Base-by-base conservation (phyloP, 1,139 yeast species). In the Waltiozyma sp. region DNA sequence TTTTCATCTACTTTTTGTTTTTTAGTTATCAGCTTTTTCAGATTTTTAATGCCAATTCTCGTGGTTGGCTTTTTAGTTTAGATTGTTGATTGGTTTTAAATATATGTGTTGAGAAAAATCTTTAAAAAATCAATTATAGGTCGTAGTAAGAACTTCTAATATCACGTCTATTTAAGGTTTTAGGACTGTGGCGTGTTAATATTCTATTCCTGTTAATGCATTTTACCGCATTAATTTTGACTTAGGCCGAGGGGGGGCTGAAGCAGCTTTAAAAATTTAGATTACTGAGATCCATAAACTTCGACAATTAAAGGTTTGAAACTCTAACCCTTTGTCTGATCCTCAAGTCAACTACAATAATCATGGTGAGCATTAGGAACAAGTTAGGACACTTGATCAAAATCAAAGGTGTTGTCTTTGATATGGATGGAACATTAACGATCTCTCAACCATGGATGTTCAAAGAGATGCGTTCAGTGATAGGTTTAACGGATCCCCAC, bases 371-470 rank as follows among this genome's bases (percentile, higher is more conserved):
- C 18, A 10, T 35, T 14, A 35, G 37, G 13, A 19, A 35, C 37
- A 35, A 19, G 18, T 4, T 10, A 18, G 37, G 37, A 3, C 21
- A 35, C 16, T 9, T 16, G 4, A 19, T 60, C 5, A 53, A 56
- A 1, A 58, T 76, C 37, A 63, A 62, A 40, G 83, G 82, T 0
- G 57, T 79, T 5, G 65, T 79, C 1, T 79, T 79, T 52, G 86
- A 79, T 50, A 78, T 79, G 86, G 86, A 79, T 52, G 86, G 86
- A 6, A 79, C 85, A 0, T 54, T 79, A 41, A 75, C 82, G 49
- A 62, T 72, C 23, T 84, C 86, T 1, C 83, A 77, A 60, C 73
- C 78, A 0, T 75, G 80, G 73, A 79, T 79, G 85, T 79, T 79
- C 56, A 63, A 65, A 60, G 55, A 37, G 65, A 78, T 79, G 85